Conservation (phyloP, 345 rosid species). For the Citrus glauca region DNA sequence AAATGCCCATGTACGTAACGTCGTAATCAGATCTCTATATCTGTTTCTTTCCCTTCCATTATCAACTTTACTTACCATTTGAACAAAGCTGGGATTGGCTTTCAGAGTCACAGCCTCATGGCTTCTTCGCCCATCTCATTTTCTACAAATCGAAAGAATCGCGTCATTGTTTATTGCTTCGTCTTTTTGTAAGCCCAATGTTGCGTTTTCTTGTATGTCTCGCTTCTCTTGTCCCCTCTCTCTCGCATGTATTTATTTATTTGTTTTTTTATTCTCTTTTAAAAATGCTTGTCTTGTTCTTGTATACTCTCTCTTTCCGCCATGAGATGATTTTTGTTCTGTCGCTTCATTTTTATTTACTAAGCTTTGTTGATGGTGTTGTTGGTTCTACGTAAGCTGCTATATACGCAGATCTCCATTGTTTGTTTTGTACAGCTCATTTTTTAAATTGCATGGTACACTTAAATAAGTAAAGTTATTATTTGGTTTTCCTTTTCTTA, state of each 20-base stretch:
- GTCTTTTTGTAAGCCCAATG: conserved; percentile 27
- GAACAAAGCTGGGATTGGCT: neutral
- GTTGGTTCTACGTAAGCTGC: neutral
- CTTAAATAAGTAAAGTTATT: neutral
- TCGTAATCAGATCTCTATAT: conserved; percentile 18
- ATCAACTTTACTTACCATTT: conserved; percentile 2
- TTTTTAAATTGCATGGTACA: neutral
- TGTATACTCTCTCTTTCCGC: conserved; percentile 5
- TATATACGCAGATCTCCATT: conserved; percentile 2
- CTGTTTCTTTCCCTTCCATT: neutral
- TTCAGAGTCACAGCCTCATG: neutral
- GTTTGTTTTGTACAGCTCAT: conserved; percentile 4
- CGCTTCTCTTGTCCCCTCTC: conserved; percentile 19
- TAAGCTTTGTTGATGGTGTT: conserved; percentile 7
- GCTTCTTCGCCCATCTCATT: conserved; percentile 8
- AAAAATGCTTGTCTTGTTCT: conserved; percentile 12
- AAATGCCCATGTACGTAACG: neutral
- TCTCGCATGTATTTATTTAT: conserved; percentile 6
- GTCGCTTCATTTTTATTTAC: neutral
- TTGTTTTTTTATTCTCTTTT: neutral
- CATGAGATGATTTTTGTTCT: neutral
- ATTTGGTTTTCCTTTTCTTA: neutral
- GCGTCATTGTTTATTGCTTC: neutral
- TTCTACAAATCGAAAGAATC: conserved; percentile 4
- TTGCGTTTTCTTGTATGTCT: conserved; percentile 21